A percentile compares a stretch with the other conserved stretches of the same genome.
Evolutionary conservation across 768 basidiomycete species (phyloP).

Genomic region (Symmetrospora coprosmae): DNA sequence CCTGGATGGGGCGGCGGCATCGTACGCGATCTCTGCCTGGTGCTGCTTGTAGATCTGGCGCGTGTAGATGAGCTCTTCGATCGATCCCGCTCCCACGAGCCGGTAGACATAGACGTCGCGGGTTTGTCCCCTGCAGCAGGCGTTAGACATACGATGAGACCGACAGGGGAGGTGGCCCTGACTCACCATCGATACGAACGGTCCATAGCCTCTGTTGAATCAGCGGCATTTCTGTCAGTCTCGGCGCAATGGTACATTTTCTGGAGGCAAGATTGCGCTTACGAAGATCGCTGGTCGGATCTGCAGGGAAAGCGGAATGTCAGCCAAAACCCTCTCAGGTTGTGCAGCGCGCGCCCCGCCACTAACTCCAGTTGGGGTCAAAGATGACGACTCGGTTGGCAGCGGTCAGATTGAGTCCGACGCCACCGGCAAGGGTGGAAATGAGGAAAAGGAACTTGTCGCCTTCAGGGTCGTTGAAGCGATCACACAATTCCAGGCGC

Average conservation of each 20-base stretch:
- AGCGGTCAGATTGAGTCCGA: constrained; percentile 74
- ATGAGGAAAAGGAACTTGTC: constrained; percentile 69
- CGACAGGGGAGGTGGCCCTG: not conserved
- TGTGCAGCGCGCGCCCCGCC: constrained; percentile 41
- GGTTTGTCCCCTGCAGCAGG: constrained; percentile 72
- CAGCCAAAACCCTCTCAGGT: too few species aligned
- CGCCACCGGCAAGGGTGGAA: constrained; percentile 80
- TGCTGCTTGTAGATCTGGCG: constrained; percentile 42
- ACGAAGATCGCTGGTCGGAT: constrained; percentile 89
- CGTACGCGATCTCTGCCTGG: constrained; percentile 18
- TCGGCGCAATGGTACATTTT: constrained; percentile 2
- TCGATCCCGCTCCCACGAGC: constrained; percentile 66
- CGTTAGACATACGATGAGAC: constrained; percentile 36
- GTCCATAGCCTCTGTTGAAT: constrained; percentile 85
- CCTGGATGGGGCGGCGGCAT: not conserved
- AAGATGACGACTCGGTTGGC: constrained; percentile 93
- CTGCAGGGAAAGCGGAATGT: too few species aligned
- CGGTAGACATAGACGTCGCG: constrained; percentile 73
- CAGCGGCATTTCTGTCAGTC: constrained; percentile 10
- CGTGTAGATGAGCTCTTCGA: constrained; percentile 85
- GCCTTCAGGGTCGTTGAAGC: constrained; percentile 54
- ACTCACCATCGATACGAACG: constrained; percentile 36
- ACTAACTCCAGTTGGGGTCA: constrained; percentile 22
- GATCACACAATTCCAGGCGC: constrained; percentile 44
- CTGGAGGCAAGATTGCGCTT: too few species aligned